Evolutionary conservation across 129 eudicot genomes (phyloP), one percentile per base, ranked within the genome.

Genomic region (Tagetes erecta): DNA sequence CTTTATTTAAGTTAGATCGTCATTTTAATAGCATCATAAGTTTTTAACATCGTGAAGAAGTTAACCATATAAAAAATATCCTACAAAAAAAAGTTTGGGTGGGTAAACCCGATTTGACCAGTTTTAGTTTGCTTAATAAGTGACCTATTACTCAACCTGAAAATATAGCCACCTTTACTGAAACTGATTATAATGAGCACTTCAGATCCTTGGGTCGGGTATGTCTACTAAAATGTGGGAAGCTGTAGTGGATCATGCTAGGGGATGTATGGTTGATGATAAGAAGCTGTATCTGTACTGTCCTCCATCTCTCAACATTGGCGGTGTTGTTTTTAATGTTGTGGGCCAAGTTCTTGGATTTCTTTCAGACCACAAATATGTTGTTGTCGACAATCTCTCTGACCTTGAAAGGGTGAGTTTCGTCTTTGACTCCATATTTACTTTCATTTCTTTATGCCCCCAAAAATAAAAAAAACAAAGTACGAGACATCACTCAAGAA

Each of bases 201-300:
- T 75, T 74, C 88, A 94, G 98, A 85, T 90, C 74, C 91, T 94
- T 49, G 98, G 98, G 58, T 76, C 92, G 7, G 98, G 98, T 36
- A 94, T 94, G 97, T 90, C 97, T 46, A 63, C 89, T 13, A 94
- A 88, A 82, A 87, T 94, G 97, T 94, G 98, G 98, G 98, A 88
- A 41, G 84, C 78, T 4, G 74, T 91, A 2, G 75, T 85, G 42
- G 98, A 94, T 20, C 98, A 94, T 70, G 96, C 98, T 30, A 84
- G 73, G 78, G 90, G 91, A 59, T 90, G 97, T 67, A 84, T 90
- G 35, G 78, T 94, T 53, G 98, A 90, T 80, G 73, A 86, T 58
- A 86, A 76, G 76, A 88, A 80, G 77, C 33, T 85, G 45, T 85
- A 90, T 82, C 59, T 80, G 57, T 92, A 89, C 78, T 79, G 79